Evolutionary conservation across 192 early-diverging fungal species (phyloP).

Genomic region (Backusella luteola): DNA sequence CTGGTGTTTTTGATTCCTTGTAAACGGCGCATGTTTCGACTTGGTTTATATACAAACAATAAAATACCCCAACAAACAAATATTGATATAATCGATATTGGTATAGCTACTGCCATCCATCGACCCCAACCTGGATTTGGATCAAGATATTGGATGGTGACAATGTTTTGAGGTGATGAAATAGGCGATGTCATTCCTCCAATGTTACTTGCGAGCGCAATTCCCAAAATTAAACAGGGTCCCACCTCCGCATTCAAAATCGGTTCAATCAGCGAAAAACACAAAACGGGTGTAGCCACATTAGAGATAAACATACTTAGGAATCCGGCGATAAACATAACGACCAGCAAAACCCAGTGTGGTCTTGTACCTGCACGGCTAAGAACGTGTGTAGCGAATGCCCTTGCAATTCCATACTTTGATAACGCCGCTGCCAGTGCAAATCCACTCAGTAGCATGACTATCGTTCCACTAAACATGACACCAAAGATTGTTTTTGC

Average conservation of each 20-base stretch:
- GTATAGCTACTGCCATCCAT: slow-evolving; percentile 68
- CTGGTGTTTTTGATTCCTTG: slow-evolving; percentile 37
- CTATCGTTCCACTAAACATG: slow-evolving; percentile 76
- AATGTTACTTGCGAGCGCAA: slow-evolving; percentile 69
- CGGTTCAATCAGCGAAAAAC: slow-evolving; percentile 66
- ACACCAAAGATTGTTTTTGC: slow-evolving; percentile 62
- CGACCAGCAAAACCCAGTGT: slow-evolving; percentile 62
- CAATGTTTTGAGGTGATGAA: slow-evolving; percentile 74
- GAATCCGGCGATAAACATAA: slow-evolving; percentile 74
- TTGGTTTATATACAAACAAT: slow-evolving; percentile 60
- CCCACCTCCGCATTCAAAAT: slow-evolving; percentile 61
- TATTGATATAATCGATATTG: slow-evolving; percentile 63
- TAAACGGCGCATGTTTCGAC: slow-evolving; percentile 40
- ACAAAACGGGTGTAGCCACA: slow-evolving; percentile 75
- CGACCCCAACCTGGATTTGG: slow-evolving; percentile 63
- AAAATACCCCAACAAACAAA: slow-evolving; percentile 64
- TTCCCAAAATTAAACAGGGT: slow-evolving; percentile 66
- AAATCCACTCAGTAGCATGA: slow-evolving; percentile 73
- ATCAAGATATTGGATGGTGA: slow-evolving; percentile 68
- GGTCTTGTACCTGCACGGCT: slow-evolving; percentile 66
- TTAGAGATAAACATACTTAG: slow-evolving; percentile 79
- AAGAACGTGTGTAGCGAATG: slow-evolving; percentile 57
- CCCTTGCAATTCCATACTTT: slow-evolving; percentile 73
- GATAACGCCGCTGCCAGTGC: slow-evolving; percentile 67
- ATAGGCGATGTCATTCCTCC: slow-evolving; percentile 80